phyloP scores from a whole-genome alignment of 306 rosid genomes.

The Fragaria iinumae region DNA sequence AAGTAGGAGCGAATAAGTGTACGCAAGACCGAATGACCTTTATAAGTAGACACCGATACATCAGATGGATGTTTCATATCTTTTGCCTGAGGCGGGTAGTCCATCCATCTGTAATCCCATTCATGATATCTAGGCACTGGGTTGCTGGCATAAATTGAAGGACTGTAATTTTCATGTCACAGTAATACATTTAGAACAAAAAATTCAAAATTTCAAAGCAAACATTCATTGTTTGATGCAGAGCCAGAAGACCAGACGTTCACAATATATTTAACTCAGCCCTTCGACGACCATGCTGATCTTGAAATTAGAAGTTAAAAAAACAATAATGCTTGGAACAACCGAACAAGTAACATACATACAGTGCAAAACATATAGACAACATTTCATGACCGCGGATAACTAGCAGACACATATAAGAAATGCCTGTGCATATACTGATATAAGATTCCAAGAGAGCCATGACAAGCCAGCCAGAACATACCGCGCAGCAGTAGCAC shows the following conservation, averaged over 20 bases:
- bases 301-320: neutral
- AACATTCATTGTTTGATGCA: neutral
- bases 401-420: neutral
- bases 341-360: neutral
- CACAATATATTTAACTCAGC: neutral
- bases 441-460: neutral
- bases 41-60: conserved; percentile 69
- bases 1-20: conserved; percentile 86
- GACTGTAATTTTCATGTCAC: neutral
- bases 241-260: neutral
- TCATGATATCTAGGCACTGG: conserved; percentile 42
- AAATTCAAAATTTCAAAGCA: neutral
- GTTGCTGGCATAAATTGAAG: conserved; percentile 36
- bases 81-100: conserved; percentile 64
- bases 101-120: conserved; percentile 95
- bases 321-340: neutral
- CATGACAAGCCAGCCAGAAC: conserved; percentile 12
- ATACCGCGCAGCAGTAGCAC: conserved; percentile 50
- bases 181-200: neutral
- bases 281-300: neutral
- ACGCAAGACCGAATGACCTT: conserved; percentile 79
- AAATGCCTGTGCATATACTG: neutral
- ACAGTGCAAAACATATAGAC: neutral
- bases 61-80: conserved; percentile 60
- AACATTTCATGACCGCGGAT: neutral